These are phyloP conservation scores for Petunia secreta DNA, from an alignment of 257 asterid species.

Conservation along the genomic window DNA sequence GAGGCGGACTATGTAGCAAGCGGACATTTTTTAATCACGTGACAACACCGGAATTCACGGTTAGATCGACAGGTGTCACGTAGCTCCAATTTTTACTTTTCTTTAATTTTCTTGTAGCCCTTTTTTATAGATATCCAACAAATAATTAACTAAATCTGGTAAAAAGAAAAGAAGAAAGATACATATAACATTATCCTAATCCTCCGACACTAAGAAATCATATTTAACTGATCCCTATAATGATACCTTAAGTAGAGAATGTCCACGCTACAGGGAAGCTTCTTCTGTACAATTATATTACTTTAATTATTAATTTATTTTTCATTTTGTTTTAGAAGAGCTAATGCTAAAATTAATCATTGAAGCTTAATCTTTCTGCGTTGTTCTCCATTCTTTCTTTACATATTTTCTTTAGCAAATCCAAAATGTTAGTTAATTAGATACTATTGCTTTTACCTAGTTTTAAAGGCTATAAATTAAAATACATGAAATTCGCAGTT, in stretches of 20 bases:
- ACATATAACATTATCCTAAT: slow-evolving; percentile 45
- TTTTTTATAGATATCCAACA: not conserved
- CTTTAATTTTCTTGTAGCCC: not conserved
- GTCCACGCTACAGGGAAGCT: slow-evolving; percentile 41
- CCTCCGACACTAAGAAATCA: slow-evolving; percentile 41
- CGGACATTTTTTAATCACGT: slow-evolving; percentile 73
- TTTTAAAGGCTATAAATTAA: not conserved
- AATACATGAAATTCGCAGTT: not conserved
- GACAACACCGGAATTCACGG: slow-evolving; percentile 58
- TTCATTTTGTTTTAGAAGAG: not conserved
- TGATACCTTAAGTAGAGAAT: slow-evolving; percentile 64
- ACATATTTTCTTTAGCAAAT: not conserved
- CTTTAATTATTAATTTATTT: slow-evolving; percentile 16
- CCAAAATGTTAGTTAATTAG: not conserved
- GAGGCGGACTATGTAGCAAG: slow-evolving; percentile 69
- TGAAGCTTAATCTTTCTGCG: slow-evolving; percentile 25
- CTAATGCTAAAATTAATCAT: slow-evolving; percentile 31
- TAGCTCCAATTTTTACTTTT: not conserved
- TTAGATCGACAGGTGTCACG: slow-evolving; percentile 41
- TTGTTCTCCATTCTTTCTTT: not conserved
- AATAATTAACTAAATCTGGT: not conserved
- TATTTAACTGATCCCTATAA: slow-evolving; percentile 93
- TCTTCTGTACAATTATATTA: not conserved
- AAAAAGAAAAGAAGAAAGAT: not conserved
- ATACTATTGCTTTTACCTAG: not conserved